Percentiles rank a stretch among this genome's conserved stretches.
Evolutionary conservation across 2,329 filamentous ascomycete genomes (phyloP).

Genomic region (Metarhizium humberi): DNA sequence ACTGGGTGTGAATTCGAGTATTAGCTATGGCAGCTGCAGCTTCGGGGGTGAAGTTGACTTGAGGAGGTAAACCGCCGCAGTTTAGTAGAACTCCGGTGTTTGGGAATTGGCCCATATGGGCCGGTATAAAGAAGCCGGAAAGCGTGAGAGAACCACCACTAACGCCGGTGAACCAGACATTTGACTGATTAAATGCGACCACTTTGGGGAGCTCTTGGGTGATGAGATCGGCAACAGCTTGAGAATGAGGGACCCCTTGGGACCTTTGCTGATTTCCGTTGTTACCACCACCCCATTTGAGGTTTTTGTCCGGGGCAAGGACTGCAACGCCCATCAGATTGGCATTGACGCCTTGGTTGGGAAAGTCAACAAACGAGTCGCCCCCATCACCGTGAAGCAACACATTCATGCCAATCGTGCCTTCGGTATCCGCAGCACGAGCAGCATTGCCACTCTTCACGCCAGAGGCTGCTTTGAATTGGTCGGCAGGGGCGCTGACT

Average conservation of each 20-base stretch:
- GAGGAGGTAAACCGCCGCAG: constrained; percentile 44
- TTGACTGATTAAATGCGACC: constrained; percentile 40
- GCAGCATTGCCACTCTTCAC: constrained; percentile 24
- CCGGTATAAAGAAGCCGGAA: constrained; percentile 48
- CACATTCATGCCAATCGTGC: constrained; percentile 42
- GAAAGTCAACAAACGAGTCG: constrained; percentile 49
- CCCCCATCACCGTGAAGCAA: constrained; percentile 52
- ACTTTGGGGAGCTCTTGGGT: constrained; percentile 38
- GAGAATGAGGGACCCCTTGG: constrained; percentile 45
- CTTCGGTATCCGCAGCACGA: constrained; percentile 15
- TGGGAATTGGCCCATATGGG: constrained; percentile 40
- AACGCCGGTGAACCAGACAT: constrained; percentile 50
- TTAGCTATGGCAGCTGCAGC: constrained; percentile 28
- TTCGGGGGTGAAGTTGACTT: constrained; percentile 38
- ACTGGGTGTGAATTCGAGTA: constrained; percentile 48
- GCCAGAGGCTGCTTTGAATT: constrained; percentile 40
- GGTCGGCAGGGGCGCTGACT: constrained; percentile 42
- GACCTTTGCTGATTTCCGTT: constrained; percentile 37
- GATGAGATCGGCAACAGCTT: constrained; percentile 45
- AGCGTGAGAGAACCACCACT: constrained; percentile 45
- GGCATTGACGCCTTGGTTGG: constrained; percentile 41
- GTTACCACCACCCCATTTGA: constrained; percentile 48
- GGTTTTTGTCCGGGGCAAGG: constrained; percentile 42
- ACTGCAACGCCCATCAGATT: constrained; percentile 43
- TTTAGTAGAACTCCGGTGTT: constrained; percentile 44